phyloP scores from a whole-genome alignment of 257 asterid genomes.

The Buddleja alternifolia region DNA sequence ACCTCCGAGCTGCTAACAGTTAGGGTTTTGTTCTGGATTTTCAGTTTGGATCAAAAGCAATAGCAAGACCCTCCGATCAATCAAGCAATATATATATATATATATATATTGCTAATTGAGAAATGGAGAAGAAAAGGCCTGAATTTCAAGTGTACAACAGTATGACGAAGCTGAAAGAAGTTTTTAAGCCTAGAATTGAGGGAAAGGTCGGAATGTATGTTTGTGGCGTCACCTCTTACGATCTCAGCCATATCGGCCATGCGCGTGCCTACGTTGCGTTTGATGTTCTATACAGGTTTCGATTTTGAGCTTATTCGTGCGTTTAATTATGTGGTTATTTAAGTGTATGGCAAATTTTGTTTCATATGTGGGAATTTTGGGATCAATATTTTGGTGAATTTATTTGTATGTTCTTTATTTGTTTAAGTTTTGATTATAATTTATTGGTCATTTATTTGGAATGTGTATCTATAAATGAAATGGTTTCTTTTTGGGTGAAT shows the following conservation, averaged over 20 bases:
- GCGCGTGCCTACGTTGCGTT: constrained; percentile 88
- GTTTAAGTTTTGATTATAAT: background rate
- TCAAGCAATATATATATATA: too few species aligned
- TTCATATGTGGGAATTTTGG: background rate
- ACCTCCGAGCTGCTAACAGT: background rate
- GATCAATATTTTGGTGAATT: constrained; percentile 1
- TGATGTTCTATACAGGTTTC: constrained; percentile 80
- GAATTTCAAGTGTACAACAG: constrained; percentile 63
- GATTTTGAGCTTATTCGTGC: background rate
- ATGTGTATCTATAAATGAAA: background rate
- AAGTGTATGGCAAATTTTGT: too few species aligned
- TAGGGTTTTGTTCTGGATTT: constrained; percentile 25
- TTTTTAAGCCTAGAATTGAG: constrained; percentile 54
- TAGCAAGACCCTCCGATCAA: constrained; percentile 9
- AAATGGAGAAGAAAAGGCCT: constrained; percentile 12
- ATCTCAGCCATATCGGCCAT: constrained; percentile 89
- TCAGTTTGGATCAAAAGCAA: background rate
- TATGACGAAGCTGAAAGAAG: constrained; percentile 72
- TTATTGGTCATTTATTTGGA: background rate
- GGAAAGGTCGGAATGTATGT: constrained; percentile 81
- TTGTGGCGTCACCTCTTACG: constrained; percentile 91
- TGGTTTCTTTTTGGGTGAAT: constrained; percentile 12
- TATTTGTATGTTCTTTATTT: background rate
- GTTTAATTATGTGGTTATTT: background rate
- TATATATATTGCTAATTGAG: background rate